phyloP scores from a whole-genome alignment of 108 stramenopile species.

The Epithemia pelagica region DNA sequence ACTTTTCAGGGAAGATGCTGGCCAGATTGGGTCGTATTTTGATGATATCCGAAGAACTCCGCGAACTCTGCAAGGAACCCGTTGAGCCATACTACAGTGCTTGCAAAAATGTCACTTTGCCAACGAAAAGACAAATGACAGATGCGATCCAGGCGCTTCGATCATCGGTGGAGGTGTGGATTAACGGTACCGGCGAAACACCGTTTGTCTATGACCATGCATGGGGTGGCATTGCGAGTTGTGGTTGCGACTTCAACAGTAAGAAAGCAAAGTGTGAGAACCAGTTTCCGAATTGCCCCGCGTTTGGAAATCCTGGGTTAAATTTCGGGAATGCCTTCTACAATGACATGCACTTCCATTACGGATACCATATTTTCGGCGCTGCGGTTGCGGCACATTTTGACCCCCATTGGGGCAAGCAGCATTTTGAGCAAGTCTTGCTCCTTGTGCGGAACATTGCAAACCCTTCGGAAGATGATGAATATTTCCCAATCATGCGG shows the following conservation, averaged over 20 bases:
- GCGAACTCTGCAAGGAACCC: constrained; percentile 29
- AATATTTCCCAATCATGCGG: constrained; percentile 76
- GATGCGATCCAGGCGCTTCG: constrained; percentile 46
- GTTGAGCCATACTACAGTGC: constrained; percentile 17
- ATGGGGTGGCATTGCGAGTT: constrained; percentile 85
- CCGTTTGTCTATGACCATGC: constrained; percentile 78
- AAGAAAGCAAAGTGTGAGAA: constrained; percentile 56
- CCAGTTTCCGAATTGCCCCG: constrained; percentile 76
- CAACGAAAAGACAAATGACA: constrained; percentile 35
- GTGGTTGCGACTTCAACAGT: constrained; percentile 79
- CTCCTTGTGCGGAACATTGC: constrained; percentile 86
- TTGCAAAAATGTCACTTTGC: constrained; percentile 42
- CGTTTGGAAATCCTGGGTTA: constrained; percentile 67
- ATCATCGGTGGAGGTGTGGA: constrained; percentile 75
- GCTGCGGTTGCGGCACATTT: constrained; percentile 83
- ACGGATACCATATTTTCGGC: constrained; percentile 89
- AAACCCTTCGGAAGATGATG: constrained; percentile 74
- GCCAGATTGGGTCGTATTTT: constrained; percentile 88
- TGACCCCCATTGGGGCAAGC: constrained; percentile 73
- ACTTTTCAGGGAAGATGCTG: constrained; percentile 90
- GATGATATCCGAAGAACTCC: constrained; percentile 70
- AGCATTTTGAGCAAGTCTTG: constrained; percentile 73
- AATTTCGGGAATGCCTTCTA: constrained; percentile 90
- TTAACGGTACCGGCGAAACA: constrained; percentile 79
- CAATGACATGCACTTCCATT: constrained; percentile 95